Percentiles rank a stretch among this genome's conserved stretches.
Conservation (phyloP, 345 rosid genomes). For the Limnanthes douglasii region DNA sequence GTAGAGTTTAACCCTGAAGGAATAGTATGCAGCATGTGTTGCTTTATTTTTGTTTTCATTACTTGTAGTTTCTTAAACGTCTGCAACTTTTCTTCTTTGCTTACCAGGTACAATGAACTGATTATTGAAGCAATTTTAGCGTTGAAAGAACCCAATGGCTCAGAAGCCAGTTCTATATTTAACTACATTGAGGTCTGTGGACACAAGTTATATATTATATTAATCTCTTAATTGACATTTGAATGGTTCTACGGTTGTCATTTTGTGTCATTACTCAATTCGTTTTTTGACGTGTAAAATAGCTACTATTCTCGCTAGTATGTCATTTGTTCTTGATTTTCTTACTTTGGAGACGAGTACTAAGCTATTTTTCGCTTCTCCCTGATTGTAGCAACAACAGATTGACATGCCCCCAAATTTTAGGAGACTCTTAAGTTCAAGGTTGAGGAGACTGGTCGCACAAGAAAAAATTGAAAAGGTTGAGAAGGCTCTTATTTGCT, state of each 20-base stretch:
- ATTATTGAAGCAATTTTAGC: slow-evolving; percentile 70
- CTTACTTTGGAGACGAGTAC: neutral
- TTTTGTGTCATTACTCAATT: neutral
- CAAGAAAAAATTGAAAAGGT: slow-evolving; percentile 71
- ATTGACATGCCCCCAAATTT: slow-evolving; percentile 47
- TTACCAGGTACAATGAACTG: slow-evolving; percentile 37
- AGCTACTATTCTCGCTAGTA: slow-evolving; percentile 1
- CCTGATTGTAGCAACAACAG: slow-evolving; percentile 32
- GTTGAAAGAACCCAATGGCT: slow-evolving; percentile 32
- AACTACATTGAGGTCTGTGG: slow-evolving; percentile 48
- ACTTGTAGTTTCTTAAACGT: no score
- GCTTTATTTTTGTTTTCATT: neutral
- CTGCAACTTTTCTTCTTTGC: neutral
- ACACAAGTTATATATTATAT: no score
- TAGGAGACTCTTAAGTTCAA: slow-evolving; percentile 43
- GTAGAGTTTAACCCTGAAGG: neutral
- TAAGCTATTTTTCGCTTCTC: slow-evolving; percentile 1
- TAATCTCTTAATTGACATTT: no score
- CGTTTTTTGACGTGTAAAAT: neutral
- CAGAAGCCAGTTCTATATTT: slow-evolving; percentile 37
- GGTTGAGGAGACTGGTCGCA: slow-evolving; percentile 57
- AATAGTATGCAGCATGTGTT: neutral
- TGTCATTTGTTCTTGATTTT: slow-evolving; percentile 3
- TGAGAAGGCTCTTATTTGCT: slow-evolving; percentile 14
- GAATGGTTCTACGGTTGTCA: neutral